Base-by-base conservation (phyloP, 176 grass and related monocot genomes). In the Raddia guianensis region DNA sequence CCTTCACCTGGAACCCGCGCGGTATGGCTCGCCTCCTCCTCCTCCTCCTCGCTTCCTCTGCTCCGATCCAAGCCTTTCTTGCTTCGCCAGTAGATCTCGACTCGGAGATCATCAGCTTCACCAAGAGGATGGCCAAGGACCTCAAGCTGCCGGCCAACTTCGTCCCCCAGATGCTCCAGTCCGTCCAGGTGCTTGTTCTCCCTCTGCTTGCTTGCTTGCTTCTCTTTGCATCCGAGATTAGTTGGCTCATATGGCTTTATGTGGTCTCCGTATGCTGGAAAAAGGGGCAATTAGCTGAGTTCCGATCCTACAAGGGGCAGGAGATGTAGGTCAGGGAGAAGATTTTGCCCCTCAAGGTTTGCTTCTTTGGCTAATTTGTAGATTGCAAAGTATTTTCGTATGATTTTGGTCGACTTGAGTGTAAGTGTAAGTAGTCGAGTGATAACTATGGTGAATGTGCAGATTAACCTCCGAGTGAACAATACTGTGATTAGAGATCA, bases 271-370 rank as follows among this genome's bases (percentile, higher is more conserved):
- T 75, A 13, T 54, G 9, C 77, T 32, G 15, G 7, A 5, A 11
- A 46, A 51, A 98, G 95, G 87, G 86, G 16, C 96, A 98, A 86
- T 20, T 98, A 21, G 86, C 96, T 0, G 96, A 98, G 51, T 95
- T 95, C 54, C 92, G 93, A 60, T 98, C 96, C 16, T 95, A 81
- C 70, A 92, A 94, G 70, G 92, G 96, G 56, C 92, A 98, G 90
- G 96, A 98, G 60, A 95, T 98, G 96, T 91, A 91, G 79, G 81
- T 98, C 18, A 93, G 80, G 43, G 96, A 98, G 86, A 98, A 93
- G 83, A 91, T 98, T 75, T 79, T 98, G 56, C 92, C 96, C 53
- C 83, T 99, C 27, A 99, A 92, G 95, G 95, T 98, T 70, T 74
- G 27, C 20, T 59, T 73, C 37, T 66, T 50, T 66, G 54, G 9